These are phyloP conservation scores for Epichloe brachyelytri DNA, from an alignment of 2,329 filamentous ascomycete genomes.

Conservation along the genomic window DNA sequence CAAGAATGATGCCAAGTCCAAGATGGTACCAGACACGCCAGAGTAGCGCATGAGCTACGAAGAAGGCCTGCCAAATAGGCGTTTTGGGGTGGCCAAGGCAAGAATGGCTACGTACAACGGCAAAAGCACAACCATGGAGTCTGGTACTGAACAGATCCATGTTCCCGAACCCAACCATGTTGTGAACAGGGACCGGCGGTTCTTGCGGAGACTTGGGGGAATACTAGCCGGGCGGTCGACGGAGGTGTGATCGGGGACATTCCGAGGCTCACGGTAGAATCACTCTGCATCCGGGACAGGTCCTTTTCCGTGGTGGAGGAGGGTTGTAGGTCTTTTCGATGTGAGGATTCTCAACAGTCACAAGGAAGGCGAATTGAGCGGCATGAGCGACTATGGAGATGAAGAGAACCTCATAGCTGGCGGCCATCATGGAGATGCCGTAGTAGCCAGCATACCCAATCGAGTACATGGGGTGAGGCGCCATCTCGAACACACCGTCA, in stretches of 20 bases:
- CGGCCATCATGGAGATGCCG: slow-evolving; percentile 94
- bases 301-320: slow-evolving; percentile 58
- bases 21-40: slow-evolving; percentile 91
- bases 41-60: slow-evolving; percentile 63
- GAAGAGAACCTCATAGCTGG: slow-evolving; percentile 93
- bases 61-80: slow-evolving; percentile 59
- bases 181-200: slow-evolving; percentile 58
- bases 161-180: slow-evolving; percentile 70
- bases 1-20: slow-evolving; percentile 74
- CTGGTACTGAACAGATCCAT: slow-evolving; percentile 77
- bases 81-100: slow-evolving; percentile 64
- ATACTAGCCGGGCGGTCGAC: slow-evolving; percentile 14
- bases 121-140: slow-evolving; percentile 67
- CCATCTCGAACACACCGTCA: slow-evolving; percentile 98
- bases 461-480: slow-evolving; percentile 97
- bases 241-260: slow-evolving; percentile 9
- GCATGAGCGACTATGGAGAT: slow-evolving; percentile 93
- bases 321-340: slow-evolving; percentile 97
- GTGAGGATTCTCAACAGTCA: slow-evolving; percentile 88
- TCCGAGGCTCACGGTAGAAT: slow-evolving; percentile 16
- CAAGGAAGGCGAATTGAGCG: slow-evolving; percentile 86
- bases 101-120: slow-evolving; percentile 63
- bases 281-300: slow-evolving; percentile 20
- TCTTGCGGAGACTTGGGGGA: slow-evolving; percentile 15
- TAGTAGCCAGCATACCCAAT: slow-evolving; percentile 98